phyloP scores from a whole-genome alignment of 257 asterid genomes.

The Fraxinus cuspidata region DNA sequence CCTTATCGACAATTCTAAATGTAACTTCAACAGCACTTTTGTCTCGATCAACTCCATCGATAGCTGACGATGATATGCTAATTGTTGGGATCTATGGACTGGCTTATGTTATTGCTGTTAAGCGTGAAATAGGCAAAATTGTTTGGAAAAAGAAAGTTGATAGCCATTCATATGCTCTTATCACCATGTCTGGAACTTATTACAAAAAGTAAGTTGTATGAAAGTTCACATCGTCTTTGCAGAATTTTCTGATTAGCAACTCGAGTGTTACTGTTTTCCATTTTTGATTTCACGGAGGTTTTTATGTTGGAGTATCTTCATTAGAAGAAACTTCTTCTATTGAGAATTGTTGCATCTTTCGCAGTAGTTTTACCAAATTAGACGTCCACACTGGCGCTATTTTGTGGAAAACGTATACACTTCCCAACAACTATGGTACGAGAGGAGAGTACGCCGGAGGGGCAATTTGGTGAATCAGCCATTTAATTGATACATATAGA shows the following conservation, averaged over 20 bases:
- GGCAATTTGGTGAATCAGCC: slow-evolving; percentile 64
- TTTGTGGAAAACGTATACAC: slow-evolving; percentile 47
- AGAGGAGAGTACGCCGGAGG: slow-evolving; percentile 49
- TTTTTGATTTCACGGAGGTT: slow-evolving; percentile 19
- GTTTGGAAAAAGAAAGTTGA: slow-evolving; percentile 55
- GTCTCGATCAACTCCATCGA: slow-evolving; percentile 51
- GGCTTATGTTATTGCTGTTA: slow-evolving; percentile 45
- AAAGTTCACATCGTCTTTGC: too few relatives aligned
- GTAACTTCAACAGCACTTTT: slow-evolving; percentile 13
- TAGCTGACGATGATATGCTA: slow-evolving; percentile 40
- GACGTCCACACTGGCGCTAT: slow-evolving; percentile 41
- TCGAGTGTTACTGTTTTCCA: not conserved
- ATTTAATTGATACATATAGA: slow-evolving; percentile 40
- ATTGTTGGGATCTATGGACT: slow-evolving; percentile 49
- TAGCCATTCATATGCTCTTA: slow-evolving; percentile 38
- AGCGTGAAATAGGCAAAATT: slow-evolving; percentile 42
- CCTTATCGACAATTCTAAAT: slow-evolving; percentile 12
- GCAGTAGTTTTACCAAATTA: slow-evolving; percentile 52
- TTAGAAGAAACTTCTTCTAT: slow-evolving; percentile 32
- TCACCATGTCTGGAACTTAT: slow-evolving; percentile 71
- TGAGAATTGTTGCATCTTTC: slow-evolving; percentile 51
- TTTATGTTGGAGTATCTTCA: slow-evolving; percentile 53
- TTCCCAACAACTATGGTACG: slow-evolving; percentile 40
- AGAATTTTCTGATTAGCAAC: too few relatives aligned
- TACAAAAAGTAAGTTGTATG: slow-evolving; percentile 30